Percentiles rank a stretch among this genome's conserved stretches.
Conservation (phyloP, 2,329 filamentous ascomycete species). For the Fusarium armeniacum region DNA sequence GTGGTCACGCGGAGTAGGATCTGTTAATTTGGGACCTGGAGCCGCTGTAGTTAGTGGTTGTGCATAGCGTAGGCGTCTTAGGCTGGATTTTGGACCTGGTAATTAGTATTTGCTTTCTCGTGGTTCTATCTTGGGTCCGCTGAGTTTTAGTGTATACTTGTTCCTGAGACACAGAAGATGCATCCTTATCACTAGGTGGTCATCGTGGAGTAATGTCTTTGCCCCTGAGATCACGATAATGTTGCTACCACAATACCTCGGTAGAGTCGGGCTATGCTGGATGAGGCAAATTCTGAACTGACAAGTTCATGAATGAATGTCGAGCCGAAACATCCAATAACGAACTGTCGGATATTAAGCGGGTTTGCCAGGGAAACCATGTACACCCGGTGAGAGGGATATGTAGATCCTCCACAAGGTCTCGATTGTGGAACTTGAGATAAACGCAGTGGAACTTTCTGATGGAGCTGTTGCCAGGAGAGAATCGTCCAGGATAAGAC, state of each 20-base stretch:
- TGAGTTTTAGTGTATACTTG: too few species aligned
- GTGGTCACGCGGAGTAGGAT: conserved; percentile 51
- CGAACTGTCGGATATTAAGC: conserved; percentile 2
- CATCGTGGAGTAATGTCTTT: not conserved
- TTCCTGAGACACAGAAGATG: not conserved
- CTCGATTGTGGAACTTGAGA: conserved; percentile 21
- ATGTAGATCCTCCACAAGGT: conserved; percentile 19
- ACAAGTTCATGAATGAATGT: not conserved
- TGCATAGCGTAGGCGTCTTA: conserved; percentile 49
- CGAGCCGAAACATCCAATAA: not conserved
- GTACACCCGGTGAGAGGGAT: not conserved
- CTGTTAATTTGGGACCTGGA: not conserved
- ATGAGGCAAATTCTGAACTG: not conserved
- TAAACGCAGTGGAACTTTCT: conserved; percentile 28
- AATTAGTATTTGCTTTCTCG: conserved; percentile 2
- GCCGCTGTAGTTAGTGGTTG: not conserved
- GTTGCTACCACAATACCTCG: not conserved
- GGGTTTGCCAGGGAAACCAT: not conserved
- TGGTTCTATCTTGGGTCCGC: not conserved
- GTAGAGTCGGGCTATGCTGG: not conserved
- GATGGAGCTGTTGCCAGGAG: conserved; percentile 8
- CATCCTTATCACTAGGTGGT: not conserved
- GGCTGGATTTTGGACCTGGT: not conserved
- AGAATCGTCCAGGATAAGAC: not conserved
- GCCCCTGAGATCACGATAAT: too few species aligned